Conservation (phyloP, 352 stramenopile species). For the Peronospora belbahrii region DNA sequence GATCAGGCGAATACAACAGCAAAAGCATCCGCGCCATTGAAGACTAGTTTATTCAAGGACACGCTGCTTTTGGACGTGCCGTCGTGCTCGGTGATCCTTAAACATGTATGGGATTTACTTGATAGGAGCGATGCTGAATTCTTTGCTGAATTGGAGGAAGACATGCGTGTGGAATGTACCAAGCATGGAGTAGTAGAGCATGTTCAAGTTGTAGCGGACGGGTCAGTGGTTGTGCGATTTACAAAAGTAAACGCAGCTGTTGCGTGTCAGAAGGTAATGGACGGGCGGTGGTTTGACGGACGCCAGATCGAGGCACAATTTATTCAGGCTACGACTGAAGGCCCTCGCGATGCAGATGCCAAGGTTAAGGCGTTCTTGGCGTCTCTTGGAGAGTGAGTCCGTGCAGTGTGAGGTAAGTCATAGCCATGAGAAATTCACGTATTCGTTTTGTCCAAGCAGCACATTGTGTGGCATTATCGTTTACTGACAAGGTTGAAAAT, state of each 20-base stretch:
- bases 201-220: slow-evolving; percentile 54
- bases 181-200: slow-evolving; percentile 60
- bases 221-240: slow-evolving; percentile 61
- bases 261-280: slow-evolving; percentile 68
- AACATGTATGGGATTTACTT: slow-evolving; percentile 56
- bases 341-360: slow-evolving; percentile 51
- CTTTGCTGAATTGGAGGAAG: slow-evolving; percentile 69
- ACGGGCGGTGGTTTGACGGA: slow-evolving; percentile 73
- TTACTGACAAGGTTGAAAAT: slow-evolving; percentile 34
- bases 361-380: slow-evolving; percentile 80
- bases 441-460: neutral
- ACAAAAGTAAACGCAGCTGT: slow-evolving; percentile 41
- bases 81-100: slow-evolving; percentile 54
- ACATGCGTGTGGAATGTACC: slow-evolving; percentile 64
- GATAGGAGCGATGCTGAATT: slow-evolving; percentile 36
- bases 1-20: neutral
- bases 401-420: slow-evolving; percentile 8
- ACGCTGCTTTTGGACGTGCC: slow-evolving; percentile 30
- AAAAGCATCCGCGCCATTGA: neutral
- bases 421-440: neutral
- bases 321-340: slow-evolving; percentile 44
- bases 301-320: slow-evolving; percentile 56
- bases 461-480: neutral
- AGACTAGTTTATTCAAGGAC: neutral
- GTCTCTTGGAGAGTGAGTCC: slow-evolving; percentile 34